Percentiles rank a stretch among this genome's conserved stretches.
Evolutionary conservation across 805 yeast genomes (phyloP).

Genomic region (Candida pini): DNA sequence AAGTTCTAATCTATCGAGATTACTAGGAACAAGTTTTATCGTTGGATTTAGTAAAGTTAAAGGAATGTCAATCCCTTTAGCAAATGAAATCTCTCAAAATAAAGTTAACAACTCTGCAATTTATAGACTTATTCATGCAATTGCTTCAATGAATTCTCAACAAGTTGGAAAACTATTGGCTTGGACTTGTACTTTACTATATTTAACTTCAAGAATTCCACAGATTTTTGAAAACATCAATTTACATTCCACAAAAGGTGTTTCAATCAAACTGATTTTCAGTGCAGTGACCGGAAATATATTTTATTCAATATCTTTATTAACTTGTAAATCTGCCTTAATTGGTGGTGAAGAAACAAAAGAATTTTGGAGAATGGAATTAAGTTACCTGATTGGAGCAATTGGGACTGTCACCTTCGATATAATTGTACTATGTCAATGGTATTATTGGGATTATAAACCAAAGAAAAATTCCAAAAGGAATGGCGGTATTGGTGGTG

Average conservation of each 20-base stretch:
- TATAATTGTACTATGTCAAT: slow-evolving; percentile 37
- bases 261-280: slow-evolving; percentile 42
- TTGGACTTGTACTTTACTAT: slow-evolving; percentile 47
- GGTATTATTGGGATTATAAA: slow-evolving; percentile 28
- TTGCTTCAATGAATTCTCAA: slow-evolving; percentile 11
- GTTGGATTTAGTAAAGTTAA: slow-evolving; percentile 26
- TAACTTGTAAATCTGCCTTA: slow-evolving; percentile 38
- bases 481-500: not conserved
- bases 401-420: slow-evolving; percentile 49
- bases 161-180: slow-evolving; percentile 33
- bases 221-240: slow-evolving; percentile 43
- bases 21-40: slow-evolving; percentile 26
- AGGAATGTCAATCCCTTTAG: slow-evolving; percentile 14
- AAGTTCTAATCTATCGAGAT: slow-evolving; percentile 14
- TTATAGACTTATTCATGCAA: slow-evolving; percentile 11
- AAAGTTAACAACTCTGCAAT: slow-evolving; percentile 19
- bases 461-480: no score
- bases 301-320: slow-evolving; percentile 42
- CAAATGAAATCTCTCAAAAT: slow-evolving; percentile 3
- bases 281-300: slow-evolving; percentile 47
- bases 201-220: slow-evolving; percentile 46
- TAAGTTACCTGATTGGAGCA: slow-evolving; percentile 44
- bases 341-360: slow-evolving; percentile 27
- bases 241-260: slow-evolving; percentile 44
- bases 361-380: slow-evolving; percentile 35